These are phyloP conservation scores for Neltuma alba DNA, from an alignment of 306 rosid species.

Conservation along the genomic window DNA sequence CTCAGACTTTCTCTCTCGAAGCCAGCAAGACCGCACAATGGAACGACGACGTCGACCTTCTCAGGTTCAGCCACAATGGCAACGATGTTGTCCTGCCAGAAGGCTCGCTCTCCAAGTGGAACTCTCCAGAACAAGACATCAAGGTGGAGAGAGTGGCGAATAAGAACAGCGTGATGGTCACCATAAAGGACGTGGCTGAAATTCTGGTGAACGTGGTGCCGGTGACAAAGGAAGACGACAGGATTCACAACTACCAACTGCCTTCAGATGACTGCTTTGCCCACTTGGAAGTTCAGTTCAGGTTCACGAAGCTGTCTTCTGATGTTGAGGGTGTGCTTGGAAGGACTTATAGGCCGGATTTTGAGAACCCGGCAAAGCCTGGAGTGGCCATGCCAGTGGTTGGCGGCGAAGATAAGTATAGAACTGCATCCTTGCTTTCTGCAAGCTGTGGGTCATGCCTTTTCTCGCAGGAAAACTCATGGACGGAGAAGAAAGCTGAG, in stretches of 20 bases:
- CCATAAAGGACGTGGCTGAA: conserved; percentile 43
- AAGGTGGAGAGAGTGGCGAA: conserved; percentile 43
- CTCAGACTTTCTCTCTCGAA: conserved; percentile 46
- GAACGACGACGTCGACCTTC: conserved; percentile 38
- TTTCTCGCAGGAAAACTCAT: conserved; percentile 26
- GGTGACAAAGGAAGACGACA: conserved; percentile 50
- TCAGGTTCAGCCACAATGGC: conserved; percentile 44
- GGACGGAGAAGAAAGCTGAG: not conserved
- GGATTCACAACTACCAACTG: conserved; percentile 46
- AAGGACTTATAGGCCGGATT: conserved; percentile 46
- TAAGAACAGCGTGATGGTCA: conserved; percentile 43
- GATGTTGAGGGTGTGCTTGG: conserved; percentile 57
- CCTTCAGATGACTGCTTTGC: conserved; percentile 51
- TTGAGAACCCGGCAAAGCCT: conserved; percentile 46
- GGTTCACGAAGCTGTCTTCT: conserved; percentile 42
- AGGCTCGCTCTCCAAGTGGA: conserved; percentile 43
- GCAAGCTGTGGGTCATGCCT: conserved; percentile 42
- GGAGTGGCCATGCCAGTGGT: conserved; percentile 58
- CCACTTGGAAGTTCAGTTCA: conserved; percentile 54
- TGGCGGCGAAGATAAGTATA: conserved; percentile 53
- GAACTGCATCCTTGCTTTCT: conserved; percentile 43
- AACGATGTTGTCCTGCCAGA: conserved; percentile 6
- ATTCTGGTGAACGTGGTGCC: conserved; percentile 54
- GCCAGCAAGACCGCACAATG: conserved; percentile 39
- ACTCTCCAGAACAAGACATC: conserved; percentile 27